phyloP scores from a whole-genome alignment of 768 basidiomycete species.

The Kwoniella bestiolae region DNA sequence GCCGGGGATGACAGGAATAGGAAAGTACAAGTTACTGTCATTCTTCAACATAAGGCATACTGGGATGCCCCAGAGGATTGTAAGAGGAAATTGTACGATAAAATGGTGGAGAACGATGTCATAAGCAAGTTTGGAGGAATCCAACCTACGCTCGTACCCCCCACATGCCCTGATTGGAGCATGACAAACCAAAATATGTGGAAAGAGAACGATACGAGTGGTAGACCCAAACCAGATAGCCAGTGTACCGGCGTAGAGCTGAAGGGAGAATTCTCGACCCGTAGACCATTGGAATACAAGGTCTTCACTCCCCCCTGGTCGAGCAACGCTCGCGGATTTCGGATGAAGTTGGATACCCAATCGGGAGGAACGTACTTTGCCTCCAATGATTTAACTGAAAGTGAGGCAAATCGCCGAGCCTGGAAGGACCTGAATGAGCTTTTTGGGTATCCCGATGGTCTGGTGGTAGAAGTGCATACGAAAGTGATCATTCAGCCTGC shows the following conservation, averaged over 20 bases:
- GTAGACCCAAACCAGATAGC: too few species aligned
- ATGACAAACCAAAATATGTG: neutral
- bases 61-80: too few species aligned
- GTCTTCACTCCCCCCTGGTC: too few species aligned
- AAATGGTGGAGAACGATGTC: neutral
- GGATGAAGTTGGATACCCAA: too few species aligned
- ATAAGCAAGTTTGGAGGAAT: neutral
- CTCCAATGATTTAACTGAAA: neutral
- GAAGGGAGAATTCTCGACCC: neutral
- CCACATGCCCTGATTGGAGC: neutral
- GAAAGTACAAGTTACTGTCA: too few species aligned
- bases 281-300: neutral
- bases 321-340: too few species aligned
- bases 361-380: too few species aligned
- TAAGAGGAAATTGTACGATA: neutral
- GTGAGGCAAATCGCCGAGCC: neutral
- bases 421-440: neutral
- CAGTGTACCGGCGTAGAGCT: neutral
- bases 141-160: too few species aligned
- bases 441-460: neutral
- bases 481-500: neutral
- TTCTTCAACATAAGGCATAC: too few species aligned
- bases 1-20: too few species aligned
- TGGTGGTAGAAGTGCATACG: neutral
- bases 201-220: neutral